A percentile compares a stretch with the other conserved stretches of the same genome.
phyloP scores from a whole-genome alignment of 164 flowering plant species.

The Stephania japonica region DNA sequence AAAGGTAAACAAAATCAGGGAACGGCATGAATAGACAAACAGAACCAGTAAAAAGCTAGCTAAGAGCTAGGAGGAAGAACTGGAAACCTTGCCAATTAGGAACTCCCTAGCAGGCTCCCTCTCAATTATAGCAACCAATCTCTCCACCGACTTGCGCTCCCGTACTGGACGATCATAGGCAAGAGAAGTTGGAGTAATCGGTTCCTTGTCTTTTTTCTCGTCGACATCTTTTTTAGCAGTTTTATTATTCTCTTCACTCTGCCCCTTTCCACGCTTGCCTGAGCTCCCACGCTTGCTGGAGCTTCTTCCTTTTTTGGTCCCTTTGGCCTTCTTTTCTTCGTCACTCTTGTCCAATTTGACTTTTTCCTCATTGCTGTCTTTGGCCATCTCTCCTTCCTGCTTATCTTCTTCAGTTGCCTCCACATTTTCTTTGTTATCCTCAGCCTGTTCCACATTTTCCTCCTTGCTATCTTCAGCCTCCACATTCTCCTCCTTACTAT shows the following conservation, averaged over 20 bases:
- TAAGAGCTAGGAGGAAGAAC: not conserved
- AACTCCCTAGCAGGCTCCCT: conserved; percentile 50
- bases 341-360: conserved; percentile 1
- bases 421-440: not conserved
- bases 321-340: conserved; percentile 12
- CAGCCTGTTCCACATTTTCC: conserved; percentile 16
- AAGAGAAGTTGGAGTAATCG: conserved; percentile 38
- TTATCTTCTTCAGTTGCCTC: not conserved
- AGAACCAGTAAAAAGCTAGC: not conserved
- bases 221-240: conserved; percentile 21
- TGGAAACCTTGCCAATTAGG: conserved; percentile 56
- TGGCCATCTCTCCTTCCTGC: not conserved
- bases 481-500: conserved; percentile 4
- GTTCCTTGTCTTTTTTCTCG: conserved; percentile 33
- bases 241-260: conserved; percentile 9
- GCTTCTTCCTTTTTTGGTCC: conserved; percentile 8
- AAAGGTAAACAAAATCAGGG: conserved; percentile 1
- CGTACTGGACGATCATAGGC: conserved; percentile 59
- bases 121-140: conserved; percentile 68
- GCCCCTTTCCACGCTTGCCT: conserved; percentile 16
- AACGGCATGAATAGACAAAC: not conserved
- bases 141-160: conserved; percentile 41
- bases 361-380: conserved; percentile 5
- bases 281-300: conserved; percentile 10
- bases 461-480: not conserved